Evolutionary conservation across 192 early-diverging fungal genomes (phyloP).

Genomic region (Phycomyces blakesleeanus): DNA sequence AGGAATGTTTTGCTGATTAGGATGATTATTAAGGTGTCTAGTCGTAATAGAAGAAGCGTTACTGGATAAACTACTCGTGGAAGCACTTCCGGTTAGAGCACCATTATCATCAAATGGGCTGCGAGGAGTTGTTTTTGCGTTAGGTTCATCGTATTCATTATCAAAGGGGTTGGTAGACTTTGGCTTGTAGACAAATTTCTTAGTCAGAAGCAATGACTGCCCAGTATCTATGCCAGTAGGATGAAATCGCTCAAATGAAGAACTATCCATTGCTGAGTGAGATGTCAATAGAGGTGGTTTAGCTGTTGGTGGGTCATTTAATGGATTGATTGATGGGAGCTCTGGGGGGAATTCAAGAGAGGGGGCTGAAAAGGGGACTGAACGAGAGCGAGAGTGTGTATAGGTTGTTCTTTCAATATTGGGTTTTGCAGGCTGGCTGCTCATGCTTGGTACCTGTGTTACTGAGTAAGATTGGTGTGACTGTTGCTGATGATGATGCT

Average conservation of each 20-base stretch:
- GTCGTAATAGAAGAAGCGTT: neutral
- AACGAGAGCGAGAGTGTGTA: constrained; percentile 13
- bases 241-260: neutral
- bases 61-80: neutral
- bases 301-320: neutral
- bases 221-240: constrained; percentile 4
- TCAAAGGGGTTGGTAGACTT: constrained; percentile 11
- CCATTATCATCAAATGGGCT: constrained; percentile 7
- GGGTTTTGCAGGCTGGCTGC: neutral
- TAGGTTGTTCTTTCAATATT: constrained; percentile 2
- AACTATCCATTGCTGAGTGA: neutral
- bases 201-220: constrained; percentile 17
- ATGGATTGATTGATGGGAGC: neutral
- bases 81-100: too few relatives aligned
- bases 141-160: neutral
- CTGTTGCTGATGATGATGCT: neutral
- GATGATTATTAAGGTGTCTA: neutral
- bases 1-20: constrained; percentile 12
- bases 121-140: neutral
- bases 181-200: constrained; percentile 21
- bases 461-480: neutral
- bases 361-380: constrained; percentile 5
- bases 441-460: neutral
- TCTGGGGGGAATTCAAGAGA: neutral
- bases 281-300: neutral